Percentiles rank a stretch among this genome's conserved stretches.
These are phyloP conservation scores for Penicillium aurantiogriseum DNA, from an alignment of 2,329 filamentous ascomycete species.

Conservation along the genomic window DNA sequence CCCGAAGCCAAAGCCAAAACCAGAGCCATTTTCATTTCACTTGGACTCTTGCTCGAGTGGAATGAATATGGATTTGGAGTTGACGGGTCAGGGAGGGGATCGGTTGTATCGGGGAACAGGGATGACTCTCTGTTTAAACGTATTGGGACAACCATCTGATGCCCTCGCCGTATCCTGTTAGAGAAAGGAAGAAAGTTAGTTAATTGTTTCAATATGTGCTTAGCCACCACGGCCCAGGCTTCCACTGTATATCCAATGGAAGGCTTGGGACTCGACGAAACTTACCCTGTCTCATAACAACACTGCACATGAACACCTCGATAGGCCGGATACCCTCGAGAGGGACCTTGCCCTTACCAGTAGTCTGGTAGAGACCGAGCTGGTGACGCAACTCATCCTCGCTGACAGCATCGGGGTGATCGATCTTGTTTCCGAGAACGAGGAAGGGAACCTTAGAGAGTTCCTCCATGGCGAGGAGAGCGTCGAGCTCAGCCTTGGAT, in stretches of 20 bases:
- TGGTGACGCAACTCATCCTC: slow-evolving; percentile 94
- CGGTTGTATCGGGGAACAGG: background rate
- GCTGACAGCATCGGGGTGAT: slow-evolving; percentile 90
- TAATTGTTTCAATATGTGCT: background rate
- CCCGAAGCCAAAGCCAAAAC: background rate
- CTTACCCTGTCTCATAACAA: slow-evolving; percentile 92
- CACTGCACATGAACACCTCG: slow-evolving; percentile 98
- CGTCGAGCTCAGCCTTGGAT: slow-evolving; percentile 95
- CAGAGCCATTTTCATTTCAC: background rate
- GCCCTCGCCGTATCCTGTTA: slow-evolving; percentile 74
- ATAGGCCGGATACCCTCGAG: slow-evolving; percentile 90
- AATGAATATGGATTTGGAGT: background rate
- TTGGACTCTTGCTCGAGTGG: background rate
- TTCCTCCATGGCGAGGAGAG: slow-evolving; percentile 94
- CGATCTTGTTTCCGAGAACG: slow-evolving; percentile 98
- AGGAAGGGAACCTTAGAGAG: slow-evolving; percentile 93
- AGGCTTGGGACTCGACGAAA: slow-evolving; percentile 12
- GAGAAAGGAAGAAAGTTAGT: background rate
- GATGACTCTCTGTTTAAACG: slow-evolving; percentile 57
- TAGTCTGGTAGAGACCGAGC: slow-evolving; percentile 92
- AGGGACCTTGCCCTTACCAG: slow-evolving; percentile 90
- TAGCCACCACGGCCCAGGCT: background rate
- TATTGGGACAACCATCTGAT: slow-evolving; percentile 93
- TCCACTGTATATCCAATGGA: background rate
- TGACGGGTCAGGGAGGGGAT: background rate